These are phyloP conservation scores for Davidsoniella australis DNA, from an alignment of 2,329 filamentous ascomycete species.

Conservation along the genomic window DNA sequence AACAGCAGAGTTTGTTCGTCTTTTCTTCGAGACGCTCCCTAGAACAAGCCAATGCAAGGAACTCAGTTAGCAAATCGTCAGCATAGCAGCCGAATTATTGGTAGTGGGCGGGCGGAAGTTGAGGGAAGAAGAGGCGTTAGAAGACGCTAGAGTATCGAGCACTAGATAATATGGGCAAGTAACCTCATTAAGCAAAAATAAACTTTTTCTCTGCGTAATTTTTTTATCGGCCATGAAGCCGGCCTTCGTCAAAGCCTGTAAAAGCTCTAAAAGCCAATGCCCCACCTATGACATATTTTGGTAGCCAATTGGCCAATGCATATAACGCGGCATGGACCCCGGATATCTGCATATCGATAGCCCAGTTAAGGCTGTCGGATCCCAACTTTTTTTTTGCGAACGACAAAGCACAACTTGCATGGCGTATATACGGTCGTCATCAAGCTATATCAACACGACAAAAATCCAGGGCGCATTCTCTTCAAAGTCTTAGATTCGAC, in stretches of 20 bases:
- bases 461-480: neutral
- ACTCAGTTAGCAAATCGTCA: too few species aligned
- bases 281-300: slow-evolving; percentile 7
- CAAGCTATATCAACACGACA: neutral
- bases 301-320: slow-evolving; percentile 1
- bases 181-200: neutral
- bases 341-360: slow-evolving; percentile 12
- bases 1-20: neutral
- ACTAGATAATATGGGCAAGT: too few species aligned
- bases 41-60: too few species aligned
- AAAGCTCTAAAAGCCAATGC: neutral
- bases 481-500: neutral
- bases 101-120: too few species aligned
- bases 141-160: too few species aligned
- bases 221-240: neutral
- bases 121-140: too few species aligned
- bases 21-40: too few species aligned
- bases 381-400: slow-evolving; percentile 1
- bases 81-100: too few species aligned
- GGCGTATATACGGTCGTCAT: neutral
- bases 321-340: neutral
- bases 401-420: neutral
- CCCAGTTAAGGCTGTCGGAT: neutral
- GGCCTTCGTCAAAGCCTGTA: too few species aligned
- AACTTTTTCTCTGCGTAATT: neutral